Conservation (phyloP, 2,329 filamentous ascomycete genomes). For the Apiospora hydei region DNA sequence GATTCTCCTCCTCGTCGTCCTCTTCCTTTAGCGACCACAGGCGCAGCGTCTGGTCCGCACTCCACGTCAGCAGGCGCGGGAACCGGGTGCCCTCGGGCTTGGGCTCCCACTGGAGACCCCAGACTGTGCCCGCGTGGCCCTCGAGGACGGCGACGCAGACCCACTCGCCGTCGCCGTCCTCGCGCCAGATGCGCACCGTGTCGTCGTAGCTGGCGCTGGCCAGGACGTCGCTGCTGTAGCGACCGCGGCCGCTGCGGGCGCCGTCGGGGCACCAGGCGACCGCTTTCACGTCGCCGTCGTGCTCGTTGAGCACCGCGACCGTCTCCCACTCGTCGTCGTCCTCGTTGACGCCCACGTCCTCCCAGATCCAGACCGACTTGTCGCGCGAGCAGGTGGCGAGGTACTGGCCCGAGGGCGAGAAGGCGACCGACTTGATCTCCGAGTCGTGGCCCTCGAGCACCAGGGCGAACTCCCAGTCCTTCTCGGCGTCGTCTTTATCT, state of each 20-base stretch:
- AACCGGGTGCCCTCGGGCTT: slow-evolving; percentile 51
- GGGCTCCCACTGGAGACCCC: slow-evolving; percentile 80
- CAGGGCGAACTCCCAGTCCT: slow-evolving; percentile 92
- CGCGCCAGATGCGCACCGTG: slow-evolving; percentile 85
- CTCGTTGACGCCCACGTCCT: slow-evolving; percentile 77
- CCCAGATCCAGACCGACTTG: slow-evolving; percentile 98
- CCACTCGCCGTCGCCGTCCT: slow-evolving; percentile 91
- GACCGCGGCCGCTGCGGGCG: slow-evolving; percentile 49
- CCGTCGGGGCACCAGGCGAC: slow-evolving; percentile 88
- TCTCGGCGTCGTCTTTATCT: slow-evolving; percentile 65
- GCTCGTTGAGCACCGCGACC: slow-evolving; percentile 91
- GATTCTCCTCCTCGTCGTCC: slow-evolving; percentile 47
- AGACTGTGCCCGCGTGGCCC: slow-evolving; percentile 87
- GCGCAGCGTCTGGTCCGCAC: slow-evolving; percentile 80
- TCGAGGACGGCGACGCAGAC: slow-evolving; percentile 83
- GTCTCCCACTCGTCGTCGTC: slow-evolving; percentile 97
- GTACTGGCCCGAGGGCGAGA: slow-evolving; percentile 76
- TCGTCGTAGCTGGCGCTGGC: slow-evolving; percentile 96
- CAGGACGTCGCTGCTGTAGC: slow-evolving; percentile 73
- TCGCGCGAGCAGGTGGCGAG: slow-evolving; percentile 92
- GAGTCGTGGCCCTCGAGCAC: slow-evolving; percentile 95
- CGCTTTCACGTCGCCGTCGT: slow-evolving; percentile 93
- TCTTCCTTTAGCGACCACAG: slow-evolving; percentile 76
- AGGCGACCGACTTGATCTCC: slow-evolving; percentile 84
- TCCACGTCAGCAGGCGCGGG: slow-evolving; percentile 79